phyloP scores from a whole-genome alignment of 2,329 filamentous ascomycete species.

The Diaporthe sp. region DNA sequence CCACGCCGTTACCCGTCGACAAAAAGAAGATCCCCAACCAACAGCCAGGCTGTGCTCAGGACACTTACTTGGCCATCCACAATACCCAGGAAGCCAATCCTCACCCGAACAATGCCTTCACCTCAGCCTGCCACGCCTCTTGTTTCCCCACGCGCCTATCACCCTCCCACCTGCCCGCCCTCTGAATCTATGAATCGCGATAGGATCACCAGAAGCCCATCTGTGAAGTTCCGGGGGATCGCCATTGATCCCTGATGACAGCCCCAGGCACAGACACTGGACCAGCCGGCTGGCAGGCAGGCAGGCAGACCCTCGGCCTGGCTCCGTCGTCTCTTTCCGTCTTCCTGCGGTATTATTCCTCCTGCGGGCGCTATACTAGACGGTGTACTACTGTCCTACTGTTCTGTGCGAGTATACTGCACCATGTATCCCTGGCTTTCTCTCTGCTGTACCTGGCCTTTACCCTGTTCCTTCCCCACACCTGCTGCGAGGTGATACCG shows the following conservation, averaged over 20 bases:
- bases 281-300: background rate
- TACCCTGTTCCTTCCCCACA: slow-evolving; percentile 15
- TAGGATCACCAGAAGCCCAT: slow-evolving; percentile 24
- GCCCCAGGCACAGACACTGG: background rate
- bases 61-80: slow-evolving; percentile 12
- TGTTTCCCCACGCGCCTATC: slow-evolving; percentile 28
- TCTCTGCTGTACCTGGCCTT: slow-evolving; percentile 12
- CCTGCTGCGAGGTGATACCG: slow-evolving; percentile 25
- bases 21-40: background rate
- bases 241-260: slow-evolving; percentile 25
- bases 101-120: slow-evolving; percentile 5
- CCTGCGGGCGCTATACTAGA: background rate
- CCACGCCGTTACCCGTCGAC: background rate
- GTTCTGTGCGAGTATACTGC: background rate
- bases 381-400: background rate
- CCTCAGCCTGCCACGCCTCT: slow-evolving; percentile 29
- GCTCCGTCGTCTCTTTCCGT: slow-evolving; percentile 4
- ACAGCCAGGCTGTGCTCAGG: slow-evolving; percentile 1
- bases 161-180: background rate
- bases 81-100: background rate
- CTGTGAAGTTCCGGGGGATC: slow-evolving; percentile 15
- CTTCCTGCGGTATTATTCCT: slow-evolving; percentile 14
- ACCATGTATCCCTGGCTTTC: background rate
- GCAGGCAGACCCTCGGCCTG: slow-evolving; percentile 8
- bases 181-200: background rate